A percentile compares a stretch with the other conserved stretches of the same genome.
Evolutionary conservation across 345 rosid genomes (phyloP).

Genomic region (Dipteronia dyeriana): DNA sequence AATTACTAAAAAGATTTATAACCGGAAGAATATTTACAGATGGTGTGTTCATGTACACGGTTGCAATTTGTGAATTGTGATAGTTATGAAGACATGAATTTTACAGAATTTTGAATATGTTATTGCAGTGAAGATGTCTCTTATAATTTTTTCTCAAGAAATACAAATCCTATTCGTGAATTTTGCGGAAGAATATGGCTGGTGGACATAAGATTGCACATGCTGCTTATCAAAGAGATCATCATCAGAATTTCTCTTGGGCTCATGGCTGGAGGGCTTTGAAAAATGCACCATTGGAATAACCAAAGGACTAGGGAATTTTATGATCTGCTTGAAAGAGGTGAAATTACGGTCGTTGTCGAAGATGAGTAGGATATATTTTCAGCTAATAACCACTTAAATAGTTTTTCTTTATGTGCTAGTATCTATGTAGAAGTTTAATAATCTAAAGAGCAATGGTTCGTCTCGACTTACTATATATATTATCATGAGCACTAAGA

Average conservation of each 20-base stretch:
- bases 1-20: too few relatives aligned
- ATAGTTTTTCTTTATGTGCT: too few relatives aligned
- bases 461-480: background rate
- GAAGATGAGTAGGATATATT: slow-evolving; percentile 28
- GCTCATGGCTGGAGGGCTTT: slow-evolving; percentile 33
- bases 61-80: too few relatives aligned
- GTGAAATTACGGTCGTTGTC: slow-evolving; percentile 36
- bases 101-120: too few relatives aligned
- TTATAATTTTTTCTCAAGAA: background rate
- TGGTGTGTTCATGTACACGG: too few relatives aligned
- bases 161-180: background rate
- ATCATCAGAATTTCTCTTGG: slow-evolving; percentile 30
- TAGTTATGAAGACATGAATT: background rate
- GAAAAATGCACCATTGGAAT: slow-evolving; percentile 55
- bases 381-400: background rate
- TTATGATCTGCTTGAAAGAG: slow-evolving; percentile 42
- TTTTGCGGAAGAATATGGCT: slow-evolving; percentile 20
- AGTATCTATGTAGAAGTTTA: background rate
- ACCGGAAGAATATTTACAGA: too few relatives aligned
- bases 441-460: background rate
- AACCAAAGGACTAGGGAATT: slow-evolving; percentile 39
- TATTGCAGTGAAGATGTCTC: background rate
- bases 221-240: slow-evolving; percentile 34
- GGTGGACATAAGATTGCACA: slow-evolving; percentile 28
- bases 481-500: background rate